Evolutionary conservation across 371 early-diverging fungal species (phyloP).

Genomic region (Mucor racemosus): DNA sequence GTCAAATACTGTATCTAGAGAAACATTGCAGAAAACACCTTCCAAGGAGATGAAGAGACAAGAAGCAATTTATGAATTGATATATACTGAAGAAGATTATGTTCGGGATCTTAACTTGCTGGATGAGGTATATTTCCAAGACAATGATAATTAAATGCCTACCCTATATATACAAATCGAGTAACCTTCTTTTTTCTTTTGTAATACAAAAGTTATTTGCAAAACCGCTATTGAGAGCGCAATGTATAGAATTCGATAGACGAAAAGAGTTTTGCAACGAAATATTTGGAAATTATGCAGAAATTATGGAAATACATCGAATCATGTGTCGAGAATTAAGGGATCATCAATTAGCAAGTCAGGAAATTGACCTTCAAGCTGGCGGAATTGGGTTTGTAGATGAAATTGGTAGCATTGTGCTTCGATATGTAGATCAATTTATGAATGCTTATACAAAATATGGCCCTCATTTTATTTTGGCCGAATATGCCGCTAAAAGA

Average conservation of each 20-base stretch:
- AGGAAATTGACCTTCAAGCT: slow-evolving; percentile 28
- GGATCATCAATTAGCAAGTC: slow-evolving; percentile 58
- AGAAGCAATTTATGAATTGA: slow-evolving; percentile 90
- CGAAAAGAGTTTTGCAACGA: slow-evolving; percentile 63
- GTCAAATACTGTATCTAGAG: slow-evolving; percentile 72
- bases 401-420: slow-evolving; percentile 79
- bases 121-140: slow-evolving; percentile 35
- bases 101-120: slow-evolving; percentile 70
- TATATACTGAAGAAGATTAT: slow-evolving; percentile 90
- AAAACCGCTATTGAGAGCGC: slow-evolving; percentile 14
- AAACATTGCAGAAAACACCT: slow-evolving; percentile 72
- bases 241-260: slow-evolving; percentile 52
- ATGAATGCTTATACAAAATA: slow-evolving; percentile 75
- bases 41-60: slow-evolving; percentile 84
- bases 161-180: slow-evolving; percentile 52
- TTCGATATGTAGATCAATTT: slow-evolving; percentile 65
- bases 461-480: slow-evolving; percentile 78
- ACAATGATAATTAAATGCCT: slow-evolving; percentile 24
- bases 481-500: slow-evolving; percentile 72
- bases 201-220: slow-evolving; percentile 14
- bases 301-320: slow-evolving; percentile 67
- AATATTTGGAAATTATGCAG: slow-evolving; percentile 77
- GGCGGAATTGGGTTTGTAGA: slow-evolving; percentile 56
- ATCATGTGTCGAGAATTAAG: slow-evolving; percentile 65
- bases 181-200: no score